These are phyloP conservation scores for Rhodotorula sphaerocarpa DNA, from an alignment of 768 basidiomycete genomes.

Conservation along the genomic window DNA sequence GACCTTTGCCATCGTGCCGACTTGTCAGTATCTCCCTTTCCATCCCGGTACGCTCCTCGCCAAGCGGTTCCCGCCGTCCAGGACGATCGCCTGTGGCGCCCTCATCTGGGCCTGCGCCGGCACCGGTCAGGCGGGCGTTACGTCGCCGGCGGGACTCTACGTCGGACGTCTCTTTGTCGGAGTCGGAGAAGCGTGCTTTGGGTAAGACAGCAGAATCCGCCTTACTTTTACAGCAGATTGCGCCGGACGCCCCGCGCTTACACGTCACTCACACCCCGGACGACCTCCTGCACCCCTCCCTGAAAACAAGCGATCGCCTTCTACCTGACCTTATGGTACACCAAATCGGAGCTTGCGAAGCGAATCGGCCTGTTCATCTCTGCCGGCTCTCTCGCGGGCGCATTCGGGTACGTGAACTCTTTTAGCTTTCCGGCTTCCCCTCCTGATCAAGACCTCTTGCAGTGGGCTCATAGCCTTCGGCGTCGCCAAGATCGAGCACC, in stretches of 20 bases:
- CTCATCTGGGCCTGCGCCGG: slow-evolving; percentile 46
- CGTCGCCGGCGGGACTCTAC: slow-evolving; percentile 42
- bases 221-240: no score
- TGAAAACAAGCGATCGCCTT: slow-evolving; percentile 20
- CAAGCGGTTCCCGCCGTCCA: slow-evolving; percentile 42
- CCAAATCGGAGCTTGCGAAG: slow-evolving; percentile 44
- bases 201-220: no score
- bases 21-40: neutral
- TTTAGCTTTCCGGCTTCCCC: no score
- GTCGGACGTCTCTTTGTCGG: slow-evolving; percentile 45
- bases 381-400: slow-evolving; percentile 16
- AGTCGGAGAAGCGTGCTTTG: slow-evolving; percentile 40
- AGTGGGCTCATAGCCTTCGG: slow-evolving; percentile 25
- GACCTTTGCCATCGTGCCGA: no score
- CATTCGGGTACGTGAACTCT: slow-evolving; percentile 9
- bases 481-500: slow-evolving; percentile 31
- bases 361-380: slow-evolving; percentile 46
- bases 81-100: slow-evolving; percentile 44
- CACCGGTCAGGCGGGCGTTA: slow-evolving; percentile 42
- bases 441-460: neutral
- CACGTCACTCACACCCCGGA: no score
- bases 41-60: slow-evolving; percentile 32
- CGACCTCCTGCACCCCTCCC: neutral
- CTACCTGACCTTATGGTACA: slow-evolving; percentile 40
- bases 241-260: no score